These are phyloP conservation scores for Boletus rubroflammeus DNA, from an alignment of 768 basidiomycete species.

Conservation along the genomic window DNA sequence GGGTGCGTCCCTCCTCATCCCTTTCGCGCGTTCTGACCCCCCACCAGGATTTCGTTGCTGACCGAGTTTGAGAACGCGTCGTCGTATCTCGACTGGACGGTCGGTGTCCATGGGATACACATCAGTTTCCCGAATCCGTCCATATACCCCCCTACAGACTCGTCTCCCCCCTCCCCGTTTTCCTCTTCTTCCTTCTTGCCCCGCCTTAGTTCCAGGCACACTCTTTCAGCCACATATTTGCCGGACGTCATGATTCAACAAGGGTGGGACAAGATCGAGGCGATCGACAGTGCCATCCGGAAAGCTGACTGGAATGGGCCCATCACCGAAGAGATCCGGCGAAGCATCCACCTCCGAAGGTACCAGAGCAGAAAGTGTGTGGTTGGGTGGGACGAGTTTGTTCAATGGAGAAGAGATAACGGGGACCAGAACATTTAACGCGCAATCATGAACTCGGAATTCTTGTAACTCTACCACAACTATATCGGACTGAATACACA, in stretches of 20 bases:
- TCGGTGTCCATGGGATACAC: conserved; percentile 90
- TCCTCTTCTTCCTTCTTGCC: conserved; percentile 63
- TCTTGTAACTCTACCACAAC: conserved; percentile 9
- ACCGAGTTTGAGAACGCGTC: conserved; percentile 87
- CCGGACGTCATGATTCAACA: conserved; percentile 92
- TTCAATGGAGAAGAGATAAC: conserved; percentile 62
- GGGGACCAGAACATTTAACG: conserved; percentile 35
- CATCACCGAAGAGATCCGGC: conserved; percentile 78
- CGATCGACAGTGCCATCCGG: conserved; percentile 85
- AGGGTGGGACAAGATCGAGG: conserved; percentile 89
- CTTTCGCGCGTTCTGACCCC: background rate
- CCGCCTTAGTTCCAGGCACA: conserved; percentile 49
- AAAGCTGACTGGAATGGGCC: conserved; percentile 88
- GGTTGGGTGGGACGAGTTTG: conserved; percentile 74
- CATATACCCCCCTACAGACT: conserved; percentile 42
- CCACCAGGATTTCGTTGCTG: conserved; percentile 85
- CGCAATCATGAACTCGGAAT: background rate
- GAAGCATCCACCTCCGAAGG: conserved; percentile 70
- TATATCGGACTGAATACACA: conserved; percentile 6
- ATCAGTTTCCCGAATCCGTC: conserved; percentile 84
- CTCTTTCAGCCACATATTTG: conserved; percentile 84
- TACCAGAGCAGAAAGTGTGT: conserved; percentile 75
- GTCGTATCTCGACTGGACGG: conserved; percentile 88
- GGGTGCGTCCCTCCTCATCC: conserved; percentile 48
- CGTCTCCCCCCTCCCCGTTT: conserved; percentile 65